These are phyloP conservation scores for Xanthoconium separans DNA, from an alignment of 1,284 basidiomycete species.

Conservation along the genomic window DNA sequence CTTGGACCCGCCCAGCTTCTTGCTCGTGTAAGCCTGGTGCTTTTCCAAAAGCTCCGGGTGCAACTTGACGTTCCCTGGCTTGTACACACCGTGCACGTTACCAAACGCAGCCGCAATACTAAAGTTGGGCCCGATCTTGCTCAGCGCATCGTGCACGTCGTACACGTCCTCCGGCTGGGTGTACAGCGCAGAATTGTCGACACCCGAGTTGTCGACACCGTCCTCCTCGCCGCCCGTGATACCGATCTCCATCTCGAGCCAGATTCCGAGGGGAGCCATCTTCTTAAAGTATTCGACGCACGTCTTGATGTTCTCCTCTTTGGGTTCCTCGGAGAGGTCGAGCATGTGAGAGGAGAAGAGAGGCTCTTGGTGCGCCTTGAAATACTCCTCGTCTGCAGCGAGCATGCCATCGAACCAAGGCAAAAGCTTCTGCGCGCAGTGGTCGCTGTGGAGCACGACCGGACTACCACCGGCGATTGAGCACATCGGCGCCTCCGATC, in stretches of 20 bases:
- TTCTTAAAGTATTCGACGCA: constrained; percentile 96
- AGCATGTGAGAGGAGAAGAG: constrained; percentile 99
- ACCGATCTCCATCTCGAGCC: constrained; percentile 99
- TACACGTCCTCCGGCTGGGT: constrained; percentile 98
- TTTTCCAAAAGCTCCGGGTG: constrained; percentile 90
- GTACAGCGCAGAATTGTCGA: constrained; percentile 94
- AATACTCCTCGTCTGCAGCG: constrained; percentile 93
- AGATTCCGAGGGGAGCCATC: constrained; percentile 90
- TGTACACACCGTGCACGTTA: constrained; percentile 88
- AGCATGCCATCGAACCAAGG: constrained; percentile 99
- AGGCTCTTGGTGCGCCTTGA: constrained; percentile 85
- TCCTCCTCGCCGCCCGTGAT: constrained; percentile 99
- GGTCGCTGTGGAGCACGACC: constrained; percentile 98
- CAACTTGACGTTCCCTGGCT: constrained; percentile 83
- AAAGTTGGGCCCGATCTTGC: constrained; percentile 90
- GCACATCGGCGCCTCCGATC: not conserved
- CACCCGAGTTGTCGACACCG: constrained; percentile 94
- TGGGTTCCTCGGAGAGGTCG: constrained; percentile 96
- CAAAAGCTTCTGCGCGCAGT: constrained; percentile 98
- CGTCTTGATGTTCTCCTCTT: constrained; percentile 94
- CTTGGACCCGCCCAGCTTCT: constrained; percentile 67
- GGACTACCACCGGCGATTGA: constrained; percentile 52
- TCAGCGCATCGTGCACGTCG: constrained; percentile 87
- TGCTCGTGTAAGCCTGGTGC: constrained; percentile 83
- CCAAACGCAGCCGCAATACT: constrained; percentile 86